Percentiles rank a stretch among this genome's conserved stretches.
These are phyloP conservation scores for Pyrrhoderma lamaoense DNA, from an alignment of 1,284 basidiomycete genomes.

Conservation along the genomic window DNA sequence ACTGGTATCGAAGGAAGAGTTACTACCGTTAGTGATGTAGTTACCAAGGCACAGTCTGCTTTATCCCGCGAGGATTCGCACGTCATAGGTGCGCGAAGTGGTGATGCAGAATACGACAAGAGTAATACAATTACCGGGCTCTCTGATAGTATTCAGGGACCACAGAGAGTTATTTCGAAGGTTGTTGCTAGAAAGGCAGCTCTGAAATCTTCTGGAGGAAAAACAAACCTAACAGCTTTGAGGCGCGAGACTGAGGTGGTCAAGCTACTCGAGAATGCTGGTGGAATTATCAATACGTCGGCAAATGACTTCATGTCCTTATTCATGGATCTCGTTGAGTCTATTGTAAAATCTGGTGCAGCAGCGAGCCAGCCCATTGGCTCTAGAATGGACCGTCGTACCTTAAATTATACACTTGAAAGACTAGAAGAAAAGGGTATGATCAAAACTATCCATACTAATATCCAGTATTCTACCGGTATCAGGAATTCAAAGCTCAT, in stretches of 20 bases:
- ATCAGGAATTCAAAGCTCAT: constrained; percentile 49
- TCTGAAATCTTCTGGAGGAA: too few relatives aligned
- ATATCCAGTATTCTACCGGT: constrained; percentile 46
- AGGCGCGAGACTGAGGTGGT: constrained; percentile 72
- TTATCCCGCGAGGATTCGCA: too few relatives aligned
- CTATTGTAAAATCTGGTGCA: constrained; percentile 49
- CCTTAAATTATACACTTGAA: constrained; percentile 49
- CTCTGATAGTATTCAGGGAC: too few relatives aligned
- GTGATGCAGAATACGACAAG: too few relatives aligned
- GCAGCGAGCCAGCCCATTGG: constrained; percentile 60
- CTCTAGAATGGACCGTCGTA: constrained; percentile 66
- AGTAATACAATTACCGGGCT: too few relatives aligned
- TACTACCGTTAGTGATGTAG: too few relatives aligned
- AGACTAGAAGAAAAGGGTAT: constrained; percentile 54
- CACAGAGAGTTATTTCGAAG: too few relatives aligned
- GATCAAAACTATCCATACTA: constrained; percentile 59
- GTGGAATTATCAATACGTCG: constrained; percentile 58
- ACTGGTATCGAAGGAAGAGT: too few relatives aligned
- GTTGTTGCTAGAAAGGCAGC: too few relatives aligned
- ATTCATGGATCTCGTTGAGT: constrained; percentile 51
- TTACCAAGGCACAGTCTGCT: too few relatives aligned
- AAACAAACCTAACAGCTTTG: constrained; percentile 62
- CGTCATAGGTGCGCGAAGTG: too few relatives aligned
- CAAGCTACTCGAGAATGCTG: constrained; percentile 51
- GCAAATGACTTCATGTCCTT: constrained; percentile 61